Conservation (phyloP, 2,329 filamentous ascomycete species). For the Phialophora chinensis region DNA sequence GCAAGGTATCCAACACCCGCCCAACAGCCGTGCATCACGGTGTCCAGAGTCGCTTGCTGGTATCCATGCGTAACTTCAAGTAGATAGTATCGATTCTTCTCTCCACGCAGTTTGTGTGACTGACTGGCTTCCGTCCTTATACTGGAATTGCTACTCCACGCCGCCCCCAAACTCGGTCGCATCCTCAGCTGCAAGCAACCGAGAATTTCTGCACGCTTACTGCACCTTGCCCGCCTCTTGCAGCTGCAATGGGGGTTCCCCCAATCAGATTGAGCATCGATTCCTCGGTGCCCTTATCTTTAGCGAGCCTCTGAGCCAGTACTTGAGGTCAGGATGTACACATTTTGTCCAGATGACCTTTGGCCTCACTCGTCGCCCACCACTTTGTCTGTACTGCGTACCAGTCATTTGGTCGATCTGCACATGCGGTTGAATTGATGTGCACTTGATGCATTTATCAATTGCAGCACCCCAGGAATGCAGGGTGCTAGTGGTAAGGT, state of each 20-base stretch:
- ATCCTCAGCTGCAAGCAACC: not conserved
- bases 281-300: not conserved
- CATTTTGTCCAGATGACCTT: conserved; percentile 14
- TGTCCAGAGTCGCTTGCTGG: not conserved
- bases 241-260: conserved; percentile 1
- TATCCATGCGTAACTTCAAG: not conserved
- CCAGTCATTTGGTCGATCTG: conserved; percentile 16
- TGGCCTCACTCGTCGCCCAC: conserved; percentile 5
- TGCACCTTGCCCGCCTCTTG: not conserved
- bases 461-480: conserved; percentile 11
- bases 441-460: conserved; percentile 8
- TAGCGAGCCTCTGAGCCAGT: conserved; percentile 1
- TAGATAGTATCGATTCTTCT: not conserved
- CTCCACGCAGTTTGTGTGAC: not conserved
- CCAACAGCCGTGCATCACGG: too few species aligned
- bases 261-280: conserved; percentile 3
- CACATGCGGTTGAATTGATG: conserved; percentile 21
- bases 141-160: not conserved
- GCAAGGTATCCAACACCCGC: not conserved
- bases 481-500: conserved; percentile 15
- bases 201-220: not conserved
- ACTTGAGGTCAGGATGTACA: conserved; percentile 13
- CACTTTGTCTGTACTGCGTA: conserved; percentile 9
- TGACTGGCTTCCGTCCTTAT: not conserved
- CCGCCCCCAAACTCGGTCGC: not conserved